phyloP scores from a whole-genome alignment of 2,329 filamentous ascomycete species.

The Talaromyces pinophilus region DNA sequence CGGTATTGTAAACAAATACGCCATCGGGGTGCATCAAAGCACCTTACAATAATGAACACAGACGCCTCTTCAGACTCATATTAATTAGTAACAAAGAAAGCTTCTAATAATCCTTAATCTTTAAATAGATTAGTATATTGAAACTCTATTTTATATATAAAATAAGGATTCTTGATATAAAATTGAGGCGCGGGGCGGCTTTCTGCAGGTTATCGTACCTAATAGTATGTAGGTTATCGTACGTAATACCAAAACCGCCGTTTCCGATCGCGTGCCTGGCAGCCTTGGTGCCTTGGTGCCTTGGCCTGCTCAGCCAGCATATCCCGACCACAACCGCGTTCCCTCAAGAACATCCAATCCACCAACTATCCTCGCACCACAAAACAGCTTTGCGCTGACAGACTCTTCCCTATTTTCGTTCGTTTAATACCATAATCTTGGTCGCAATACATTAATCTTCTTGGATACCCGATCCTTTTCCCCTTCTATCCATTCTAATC shows the following conservation, averaged over 20 bases:
- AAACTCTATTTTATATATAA: background rate
- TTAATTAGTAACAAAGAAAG: background rate
- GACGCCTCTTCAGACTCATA: background rate
- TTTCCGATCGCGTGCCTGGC: slow-evolving; percentile 6
- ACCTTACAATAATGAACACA: background rate
- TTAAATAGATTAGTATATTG: background rate
- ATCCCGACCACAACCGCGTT: slow-evolving; percentile 11
- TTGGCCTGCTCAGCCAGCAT: background rate
- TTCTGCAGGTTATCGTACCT: background rate
- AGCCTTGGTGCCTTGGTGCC: slow-evolving; percentile 9
- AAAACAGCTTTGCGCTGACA: slow-evolving; percentile 9
- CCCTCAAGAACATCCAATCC: slow-evolving; percentile 13
- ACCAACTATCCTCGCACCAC: background rate
- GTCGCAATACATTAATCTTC: slow-evolving; percentile 7
- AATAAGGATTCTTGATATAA: background rate
- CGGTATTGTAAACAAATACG: background rate
- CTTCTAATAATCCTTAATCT: no score
- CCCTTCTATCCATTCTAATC: background rate
- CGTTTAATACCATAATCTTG: background rate
- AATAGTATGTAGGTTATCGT: background rate
- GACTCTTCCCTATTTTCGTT: background rate
- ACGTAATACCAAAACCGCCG: slow-evolving; percentile 12
- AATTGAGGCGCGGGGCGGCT: background rate
- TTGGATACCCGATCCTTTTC: background rate
- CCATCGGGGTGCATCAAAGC: background rate